Conservation (phyloP, 139 green algal species). For the Micractinium sp. region DNA sequence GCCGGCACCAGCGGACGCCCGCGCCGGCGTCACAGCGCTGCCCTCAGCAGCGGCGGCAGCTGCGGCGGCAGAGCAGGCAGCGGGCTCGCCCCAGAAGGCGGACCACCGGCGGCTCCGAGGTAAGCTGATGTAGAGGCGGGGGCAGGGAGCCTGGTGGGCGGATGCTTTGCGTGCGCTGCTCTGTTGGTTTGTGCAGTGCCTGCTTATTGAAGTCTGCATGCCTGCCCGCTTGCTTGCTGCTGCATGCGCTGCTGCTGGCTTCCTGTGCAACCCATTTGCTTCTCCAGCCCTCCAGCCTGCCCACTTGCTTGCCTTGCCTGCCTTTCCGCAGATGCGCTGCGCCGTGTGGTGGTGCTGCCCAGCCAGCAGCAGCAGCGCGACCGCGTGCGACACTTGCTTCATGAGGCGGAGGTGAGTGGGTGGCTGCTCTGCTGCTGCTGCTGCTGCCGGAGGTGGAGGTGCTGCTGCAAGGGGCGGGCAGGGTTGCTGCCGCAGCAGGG, state of each 20-base stretch:
- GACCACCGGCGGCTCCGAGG: background rate
- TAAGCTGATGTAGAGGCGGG: background rate
- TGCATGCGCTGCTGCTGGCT: background rate
- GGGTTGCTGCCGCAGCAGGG: too few species aligned
- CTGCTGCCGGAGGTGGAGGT: too few species aligned
- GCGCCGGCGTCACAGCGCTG: background rate
- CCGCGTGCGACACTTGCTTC: slow-evolving; percentile 2
- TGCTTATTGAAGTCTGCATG: background rate
- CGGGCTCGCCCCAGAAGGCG: background rate
- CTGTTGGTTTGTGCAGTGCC: too few species aligned
- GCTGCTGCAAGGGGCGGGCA: too few species aligned
- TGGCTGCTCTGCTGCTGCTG: too few species aligned
- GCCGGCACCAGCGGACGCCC: background rate
- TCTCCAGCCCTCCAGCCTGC: background rate
- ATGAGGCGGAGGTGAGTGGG: background rate
- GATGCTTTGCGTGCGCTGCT: too few species aligned
- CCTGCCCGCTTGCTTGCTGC: background rate
- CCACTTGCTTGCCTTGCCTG: background rate
- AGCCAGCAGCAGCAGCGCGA: background rate
- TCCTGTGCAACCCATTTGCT: background rate
- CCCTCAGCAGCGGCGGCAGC: background rate
- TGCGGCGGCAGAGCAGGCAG: background rate
- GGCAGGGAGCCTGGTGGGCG: too few species aligned
- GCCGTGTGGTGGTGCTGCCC: background rate
- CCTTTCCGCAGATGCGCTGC: slow-evolving; percentile 4